Percentiles rank a stretch among this genome's conserved stretches.
These are phyloP conservation scores for Diospyros lotus DNA, from an alignment of 148 eudicot genomes.

Conservation along the genomic window DNA sequence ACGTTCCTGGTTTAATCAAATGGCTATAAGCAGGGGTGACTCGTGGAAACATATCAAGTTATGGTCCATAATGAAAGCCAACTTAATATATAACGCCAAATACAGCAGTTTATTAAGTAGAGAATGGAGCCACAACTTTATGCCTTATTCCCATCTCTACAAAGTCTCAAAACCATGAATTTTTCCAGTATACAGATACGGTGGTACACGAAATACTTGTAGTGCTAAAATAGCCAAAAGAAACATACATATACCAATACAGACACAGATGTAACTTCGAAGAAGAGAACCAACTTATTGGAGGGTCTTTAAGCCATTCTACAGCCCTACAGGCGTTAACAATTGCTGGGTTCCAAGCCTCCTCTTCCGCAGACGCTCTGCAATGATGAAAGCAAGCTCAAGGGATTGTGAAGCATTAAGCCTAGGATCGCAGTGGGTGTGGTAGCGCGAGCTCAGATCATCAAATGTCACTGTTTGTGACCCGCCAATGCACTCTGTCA, in stretches of 20 bases:
- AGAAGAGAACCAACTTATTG: background rate
- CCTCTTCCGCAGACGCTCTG: constrained; percentile 51
- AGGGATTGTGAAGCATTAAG: constrained; percentile 60
- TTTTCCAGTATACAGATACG: background rate
- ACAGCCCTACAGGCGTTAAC: constrained; percentile 11
- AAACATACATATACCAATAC: background rate
- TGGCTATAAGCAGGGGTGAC: no score
- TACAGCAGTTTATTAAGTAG: background rate
- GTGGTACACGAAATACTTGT: background rate
- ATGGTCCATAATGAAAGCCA: no score
- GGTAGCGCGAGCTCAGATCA: constrained; percentile 58
- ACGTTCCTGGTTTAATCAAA: no score
- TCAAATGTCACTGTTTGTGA: constrained; percentile 53
- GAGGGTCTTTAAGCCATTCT: constrained; percentile 11
- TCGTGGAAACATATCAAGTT: no score
- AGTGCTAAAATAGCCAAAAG: background rate
- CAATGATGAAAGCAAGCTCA: constrained; percentile 54
- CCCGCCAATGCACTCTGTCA: constrained; percentile 63
- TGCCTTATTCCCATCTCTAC: background rate
- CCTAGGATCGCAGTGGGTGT: constrained; percentile 62
- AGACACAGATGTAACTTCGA: constrained; percentile 3
- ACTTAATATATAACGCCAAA: no score
- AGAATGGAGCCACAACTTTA: background rate
- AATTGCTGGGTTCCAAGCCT: constrained; percentile 26
- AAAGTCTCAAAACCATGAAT: background rate